These are phyloP conservation scores for Artomyces pyxidatus DNA, from an alignment of 768 basidiomycete species.

Conservation along the genomic window DNA sequence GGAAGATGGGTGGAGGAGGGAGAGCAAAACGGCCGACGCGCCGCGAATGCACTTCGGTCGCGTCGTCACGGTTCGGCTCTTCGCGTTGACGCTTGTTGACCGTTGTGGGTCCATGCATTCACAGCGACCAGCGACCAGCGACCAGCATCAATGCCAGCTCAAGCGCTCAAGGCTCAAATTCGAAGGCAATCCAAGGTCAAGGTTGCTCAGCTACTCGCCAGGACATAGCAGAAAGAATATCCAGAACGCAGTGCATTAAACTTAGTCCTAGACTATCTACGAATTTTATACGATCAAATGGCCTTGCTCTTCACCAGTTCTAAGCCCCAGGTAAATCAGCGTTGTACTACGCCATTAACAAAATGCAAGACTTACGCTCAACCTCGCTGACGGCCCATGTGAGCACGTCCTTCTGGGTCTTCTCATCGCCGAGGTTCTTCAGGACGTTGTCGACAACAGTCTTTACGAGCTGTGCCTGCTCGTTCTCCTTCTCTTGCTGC, in stretches of 20 bases:
- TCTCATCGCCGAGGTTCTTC: slow-evolving; percentile 76
- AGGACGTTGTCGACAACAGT: slow-evolving; percentile 84
- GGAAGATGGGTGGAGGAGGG: not conserved
- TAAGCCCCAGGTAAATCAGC: slow-evolving; percentile 23
- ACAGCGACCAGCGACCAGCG: too few relatives aligned
- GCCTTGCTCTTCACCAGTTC: slow-evolving; percentile 90
- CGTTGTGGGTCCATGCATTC: not conserved
- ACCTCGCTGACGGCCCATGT: slow-evolving; percentile 76
- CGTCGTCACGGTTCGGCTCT: slow-evolving; percentile 4
- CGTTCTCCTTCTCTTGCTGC: slow-evolving; percentile 92
- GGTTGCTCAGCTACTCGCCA: not conserved
- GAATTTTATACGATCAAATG: slow-evolving; percentile 43
- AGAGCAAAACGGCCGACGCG: not conserved
- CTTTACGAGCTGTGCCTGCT: slow-evolving; percentile 89
- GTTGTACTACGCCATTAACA: not conserved
- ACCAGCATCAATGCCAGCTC: too few relatives aligned
- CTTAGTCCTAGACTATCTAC: slow-evolving; percentile 12
- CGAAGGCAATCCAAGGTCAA: not conserved
- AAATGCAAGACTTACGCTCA: slow-evolving; percentile 65
- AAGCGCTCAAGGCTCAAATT: too few relatives aligned
- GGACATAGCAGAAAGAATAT: not conserved
- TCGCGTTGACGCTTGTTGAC: not conserved
- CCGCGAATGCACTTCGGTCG: not conserved
- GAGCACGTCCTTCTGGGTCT: slow-evolving; percentile 81
- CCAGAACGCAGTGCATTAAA: slow-evolving; percentile 9